phyloP scores from a whole-genome alignment of 106 monocot species.

The Platanthera zijinensis region DNA sequence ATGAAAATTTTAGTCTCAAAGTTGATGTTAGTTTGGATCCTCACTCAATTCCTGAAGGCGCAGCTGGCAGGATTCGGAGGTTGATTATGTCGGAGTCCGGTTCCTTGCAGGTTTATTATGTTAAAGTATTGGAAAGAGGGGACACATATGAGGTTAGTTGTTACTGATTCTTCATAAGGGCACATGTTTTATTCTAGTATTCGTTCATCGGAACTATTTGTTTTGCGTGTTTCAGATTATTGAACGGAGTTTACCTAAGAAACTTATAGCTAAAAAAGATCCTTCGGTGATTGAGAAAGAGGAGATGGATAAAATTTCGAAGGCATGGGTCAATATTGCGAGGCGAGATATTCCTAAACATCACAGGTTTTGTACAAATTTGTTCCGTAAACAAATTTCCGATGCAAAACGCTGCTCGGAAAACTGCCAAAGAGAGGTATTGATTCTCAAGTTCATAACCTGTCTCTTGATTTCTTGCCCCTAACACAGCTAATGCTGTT shows the following conservation, averaged over 20 bases:
- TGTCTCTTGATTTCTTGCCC: not conserved
- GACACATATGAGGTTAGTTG: conserved; percentile 91
- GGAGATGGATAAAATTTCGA: conserved; percentile 77
- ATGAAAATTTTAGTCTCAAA: conserved; percentile 68
- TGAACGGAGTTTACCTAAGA: conserved; percentile 93
- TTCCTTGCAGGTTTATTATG: conserved; percentile 69
- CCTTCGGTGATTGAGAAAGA: conserved; percentile 81
- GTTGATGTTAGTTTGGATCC: conserved; percentile 58
- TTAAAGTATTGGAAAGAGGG: conserved; percentile 86
- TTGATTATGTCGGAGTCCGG: conserved; percentile 80
- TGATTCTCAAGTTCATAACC: conserved; percentile 3
- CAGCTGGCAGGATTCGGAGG: conserved; percentile 84
- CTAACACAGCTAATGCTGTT: conserved; percentile 6
- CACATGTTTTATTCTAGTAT: not conserved
- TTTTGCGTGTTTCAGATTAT: conserved; percentile 50
- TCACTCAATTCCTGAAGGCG: conserved; percentile 76
- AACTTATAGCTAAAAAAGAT: conserved; percentile 69
- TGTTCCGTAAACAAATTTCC: conserved; percentile 53
- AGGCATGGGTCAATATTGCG: conserved; percentile 68
- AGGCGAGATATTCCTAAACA: conserved; percentile 77
- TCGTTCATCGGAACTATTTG: not conserved
- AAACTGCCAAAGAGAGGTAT: conserved; percentile 85
- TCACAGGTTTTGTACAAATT: conserved; percentile 60
- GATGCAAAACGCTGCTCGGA: conserved; percentile 90
- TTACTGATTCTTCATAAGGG: not conserved